A percentile compares a stretch with the other conserved stretches of the same genome.
Evolutionary conservation across 1,284 basidiomycete genomes (phyloP).

Genomic region (Mycosarcoma maydis): DNA sequence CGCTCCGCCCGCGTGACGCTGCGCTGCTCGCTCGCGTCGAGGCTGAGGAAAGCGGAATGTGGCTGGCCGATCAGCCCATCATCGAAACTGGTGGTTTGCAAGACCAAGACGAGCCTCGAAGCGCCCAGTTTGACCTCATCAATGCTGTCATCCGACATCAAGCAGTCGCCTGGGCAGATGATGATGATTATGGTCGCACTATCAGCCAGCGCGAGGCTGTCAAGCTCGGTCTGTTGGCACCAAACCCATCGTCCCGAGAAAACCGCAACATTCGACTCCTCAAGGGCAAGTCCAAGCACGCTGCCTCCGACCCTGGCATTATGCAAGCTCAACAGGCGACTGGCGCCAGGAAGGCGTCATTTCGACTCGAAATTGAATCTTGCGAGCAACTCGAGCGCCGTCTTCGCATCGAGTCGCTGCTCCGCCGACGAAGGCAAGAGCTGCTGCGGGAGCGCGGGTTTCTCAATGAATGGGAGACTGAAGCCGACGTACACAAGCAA

Average conservation of each 20-base stretch:
- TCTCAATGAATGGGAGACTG: slow-evolving; percentile 12
- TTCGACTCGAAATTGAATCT: slow-evolving; percentile 46
- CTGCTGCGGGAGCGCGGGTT: slow-evolving; percentile 42
- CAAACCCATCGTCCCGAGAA: not conserved
- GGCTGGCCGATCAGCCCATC: slow-evolving; percentile 40
- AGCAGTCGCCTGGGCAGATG: slow-evolving; percentile 60
- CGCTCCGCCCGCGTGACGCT: slow-evolving; percentile 25
- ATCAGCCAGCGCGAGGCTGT: slow-evolving; percentile 56
- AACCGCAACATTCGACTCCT: slow-evolving; percentile 5
- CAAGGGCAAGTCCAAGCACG: slow-evolving; percentile 4
- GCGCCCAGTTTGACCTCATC: slow-evolving; percentile 54
- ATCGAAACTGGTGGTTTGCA: slow-evolving; percentile 46
- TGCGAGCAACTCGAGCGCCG: slow-evolving; percentile 44
- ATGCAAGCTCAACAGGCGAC: not conserved
- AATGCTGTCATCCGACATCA: slow-evolving; percentile 39
- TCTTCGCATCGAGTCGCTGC: slow-evolving; percentile 30
- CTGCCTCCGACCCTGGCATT: slow-evolving; percentile 3
- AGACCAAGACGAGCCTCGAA: slow-evolving; percentile 46
- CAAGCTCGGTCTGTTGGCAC: slow-evolving; percentile 48
- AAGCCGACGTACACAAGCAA: slow-evolving; percentile 9
- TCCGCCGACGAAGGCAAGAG: slow-evolving; percentile 41
- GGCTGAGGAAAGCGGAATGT: slow-evolving; percentile 31
- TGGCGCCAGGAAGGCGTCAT: not conserved
- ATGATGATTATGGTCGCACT: slow-evolving; percentile 59
- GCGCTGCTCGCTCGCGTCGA: slow-evolving; percentile 27